Evolutionary conservation across 163 green algal genomes (phyloP).

Genomic region (Trebouxiophyceae sp.): DNA sequence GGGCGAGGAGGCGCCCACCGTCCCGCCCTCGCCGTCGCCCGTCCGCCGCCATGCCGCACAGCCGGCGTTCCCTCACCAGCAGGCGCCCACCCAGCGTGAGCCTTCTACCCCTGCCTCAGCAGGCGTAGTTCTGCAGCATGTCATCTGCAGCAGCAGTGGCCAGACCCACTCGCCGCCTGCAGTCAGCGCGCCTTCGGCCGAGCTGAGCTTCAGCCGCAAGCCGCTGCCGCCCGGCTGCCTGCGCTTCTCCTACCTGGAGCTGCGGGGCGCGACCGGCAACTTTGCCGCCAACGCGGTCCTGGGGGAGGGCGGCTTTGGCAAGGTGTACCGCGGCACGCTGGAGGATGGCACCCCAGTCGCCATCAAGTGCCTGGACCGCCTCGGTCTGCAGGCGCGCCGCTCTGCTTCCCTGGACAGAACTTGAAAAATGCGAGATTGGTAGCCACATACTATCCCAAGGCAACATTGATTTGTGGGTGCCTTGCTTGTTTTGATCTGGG

Average conservation of each 20-base stretch:
- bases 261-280: conserved; percentile 13
- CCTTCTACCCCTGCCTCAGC: no score
- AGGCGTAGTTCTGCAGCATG: no score
- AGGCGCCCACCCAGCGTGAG: background rate
- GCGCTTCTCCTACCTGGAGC: conserved; percentile 12
- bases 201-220: background rate
- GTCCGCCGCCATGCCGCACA: background rate
- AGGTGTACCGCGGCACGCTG: conserved; percentile 40
- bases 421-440: conserved; percentile 1
- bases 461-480: no score
- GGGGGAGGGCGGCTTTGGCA: conserved; percentile 35
- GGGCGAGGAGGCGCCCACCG: background rate
- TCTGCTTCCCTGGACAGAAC: background rate
- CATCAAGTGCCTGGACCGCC: conserved; percentile 40
- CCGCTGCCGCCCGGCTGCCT: conserved; percentile 1
- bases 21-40: background rate
- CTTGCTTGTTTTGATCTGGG: no score
- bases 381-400: conserved; percentile 23
- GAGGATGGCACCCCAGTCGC: conserved; percentile 30
- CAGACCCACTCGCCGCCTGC: no score
- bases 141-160: no score
- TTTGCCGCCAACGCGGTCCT: conserved; percentile 16
- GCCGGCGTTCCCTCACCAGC: background rate
- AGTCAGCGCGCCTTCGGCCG: background rate
- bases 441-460: no score